These are phyloP conservation scores for Spongospora subterranea DNA, from an alignment of 208 protist species.

Conservation along the genomic window DNA sequence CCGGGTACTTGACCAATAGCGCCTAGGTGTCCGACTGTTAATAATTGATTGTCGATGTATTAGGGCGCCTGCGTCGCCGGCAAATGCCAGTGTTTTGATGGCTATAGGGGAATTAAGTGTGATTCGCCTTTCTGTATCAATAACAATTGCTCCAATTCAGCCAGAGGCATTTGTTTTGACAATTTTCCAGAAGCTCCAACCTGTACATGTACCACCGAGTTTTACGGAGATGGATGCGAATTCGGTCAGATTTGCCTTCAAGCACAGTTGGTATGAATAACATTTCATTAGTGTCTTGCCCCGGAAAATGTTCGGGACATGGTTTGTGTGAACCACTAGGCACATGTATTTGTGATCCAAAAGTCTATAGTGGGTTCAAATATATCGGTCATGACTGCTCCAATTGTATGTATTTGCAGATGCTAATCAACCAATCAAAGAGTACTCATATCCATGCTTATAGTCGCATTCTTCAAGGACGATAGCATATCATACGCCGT, in stretches of 20 bases:
- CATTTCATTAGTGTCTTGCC: neutral
- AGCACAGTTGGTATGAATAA: neutral
- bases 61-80: neutral
- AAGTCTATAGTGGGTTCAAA: conserved; percentile 19
- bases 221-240: conserved; percentile 24
- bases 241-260: neutral
- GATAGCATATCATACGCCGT: neutral
- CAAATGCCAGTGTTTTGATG: neutral
- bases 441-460: neutral
- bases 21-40: neutral
- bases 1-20: neutral
- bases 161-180: neutral
- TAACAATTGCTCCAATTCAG: conserved; percentile 18
- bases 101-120: neutral
- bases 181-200: neutral
- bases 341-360: conserved; percentile 14
- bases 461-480: neutral
- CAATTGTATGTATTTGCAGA: conserved; percentile 1
- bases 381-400: conserved; percentile 11
- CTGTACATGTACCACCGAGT: neutral
- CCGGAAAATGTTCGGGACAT: conserved; percentile 13
- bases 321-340: conserved; percentile 23
- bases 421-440: neutral
- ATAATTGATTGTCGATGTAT: neutral
- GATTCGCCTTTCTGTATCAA: neutral